Evolutionary conservation across 768 basidiomycete species (phyloP).

Genomic region (Mycena venus): DNA sequence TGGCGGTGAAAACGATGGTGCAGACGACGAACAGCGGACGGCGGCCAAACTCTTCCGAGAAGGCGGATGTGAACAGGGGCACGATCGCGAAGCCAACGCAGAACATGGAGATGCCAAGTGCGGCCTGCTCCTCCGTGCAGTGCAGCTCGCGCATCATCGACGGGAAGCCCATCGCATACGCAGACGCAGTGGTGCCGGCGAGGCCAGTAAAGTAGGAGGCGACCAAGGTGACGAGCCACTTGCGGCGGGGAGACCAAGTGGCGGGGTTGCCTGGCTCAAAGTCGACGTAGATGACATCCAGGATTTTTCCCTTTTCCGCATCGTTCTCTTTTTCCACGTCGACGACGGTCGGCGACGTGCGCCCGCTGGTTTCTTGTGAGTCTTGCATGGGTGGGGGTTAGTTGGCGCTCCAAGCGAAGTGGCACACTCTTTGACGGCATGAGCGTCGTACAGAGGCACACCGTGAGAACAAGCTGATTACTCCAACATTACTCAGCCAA

Average conservation of each 20-base stretch:
- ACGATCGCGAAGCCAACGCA: constrained; percentile 64
- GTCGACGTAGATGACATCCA: constrained; percentile 46
- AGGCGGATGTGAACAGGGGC: constrained; percentile 68
- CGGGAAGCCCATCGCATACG: constrained; percentile 58
- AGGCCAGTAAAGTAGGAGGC: constrained; percentile 50
- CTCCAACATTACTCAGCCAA: too few relatives aligned
- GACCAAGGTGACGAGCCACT: constrained; percentile 53
- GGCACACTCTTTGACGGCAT: background rate
- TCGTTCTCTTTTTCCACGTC: constrained; percentile 9
- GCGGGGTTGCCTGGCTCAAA: constrained; percentile 48
- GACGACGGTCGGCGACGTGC: constrained; percentile 16
- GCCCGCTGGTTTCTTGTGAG: constrained; percentile 10
- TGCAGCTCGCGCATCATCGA: constrained; percentile 57
- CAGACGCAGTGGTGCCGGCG: constrained; percentile 38
- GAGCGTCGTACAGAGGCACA: too few relatives aligned
- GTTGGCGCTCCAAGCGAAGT: background rate
- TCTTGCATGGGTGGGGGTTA: constrained; percentile 7
- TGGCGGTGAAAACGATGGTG: constrained; percentile 48
- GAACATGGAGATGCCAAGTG: constrained; percentile 55
- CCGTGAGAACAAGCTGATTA: constrained; percentile 2
- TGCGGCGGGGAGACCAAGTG: constrained; percentile 46
- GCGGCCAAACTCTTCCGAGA: constrained; percentile 70
- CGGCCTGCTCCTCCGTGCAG: constrained; percentile 49
- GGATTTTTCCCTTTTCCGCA: too few relatives aligned
- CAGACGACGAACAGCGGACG: constrained; percentile 60